phyloP scores from a whole-genome alignment of 306 rosid genomes.

The Cicer judaicum region DNA sequence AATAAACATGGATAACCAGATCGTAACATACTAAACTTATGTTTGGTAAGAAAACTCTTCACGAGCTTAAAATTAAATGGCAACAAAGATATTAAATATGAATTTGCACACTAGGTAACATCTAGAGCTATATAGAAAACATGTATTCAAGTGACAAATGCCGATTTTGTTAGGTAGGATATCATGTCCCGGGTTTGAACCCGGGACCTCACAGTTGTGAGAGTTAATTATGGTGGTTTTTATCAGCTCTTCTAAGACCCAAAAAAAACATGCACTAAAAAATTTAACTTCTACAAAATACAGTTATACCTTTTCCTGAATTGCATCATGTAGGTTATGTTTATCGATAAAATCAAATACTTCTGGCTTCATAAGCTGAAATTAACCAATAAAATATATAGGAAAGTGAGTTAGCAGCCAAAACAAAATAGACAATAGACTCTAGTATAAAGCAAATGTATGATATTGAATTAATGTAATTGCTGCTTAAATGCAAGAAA shows the following conservation, averaged over 20 bases:
- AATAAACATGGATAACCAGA: slow-evolving; percentile 33
- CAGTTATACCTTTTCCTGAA: slow-evolving; percentile 80
- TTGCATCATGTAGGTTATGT: slow-evolving; percentile 74
- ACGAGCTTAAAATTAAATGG: slow-evolving; percentile 14
- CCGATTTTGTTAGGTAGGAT: too few relatives aligned
- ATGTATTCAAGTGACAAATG: not conserved
- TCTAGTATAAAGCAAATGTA: slow-evolving; percentile 20
- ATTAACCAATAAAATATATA: slow-evolving; percentile 36
- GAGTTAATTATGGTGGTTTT: too few relatives aligned
- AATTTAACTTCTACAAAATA: slow-evolving; percentile 10
- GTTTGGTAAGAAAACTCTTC: slow-evolving; percentile 40
- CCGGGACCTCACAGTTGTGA: too few relatives aligned
- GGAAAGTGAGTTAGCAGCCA: slow-evolving; percentile 32
- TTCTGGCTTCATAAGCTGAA: slow-evolving; percentile 91
- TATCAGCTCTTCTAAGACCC: too few relatives aligned
- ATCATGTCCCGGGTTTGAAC: too few relatives aligned
- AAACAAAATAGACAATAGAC: slow-evolving; percentile 35
- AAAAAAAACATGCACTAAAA: slow-evolving; percentile 31
- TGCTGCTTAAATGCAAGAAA: slow-evolving; percentile 35
- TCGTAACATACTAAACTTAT: slow-evolving; percentile 11
- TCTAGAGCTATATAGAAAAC: slow-evolving; percentile 27
- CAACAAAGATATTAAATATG: slow-evolving; percentile 22
- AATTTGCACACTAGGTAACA: slow-evolving; percentile 25
- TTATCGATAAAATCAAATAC: slow-evolving; percentile 90
- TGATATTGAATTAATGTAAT: slow-evolving; percentile 20